A percentile compares a stretch with the other conserved stretches of the same genome.
These are phyloP conservation scores for Diaporthe destruens DNA, from an alignment of 2,329 filamentous ascomycete species.

Conservation along the genomic window DNA sequence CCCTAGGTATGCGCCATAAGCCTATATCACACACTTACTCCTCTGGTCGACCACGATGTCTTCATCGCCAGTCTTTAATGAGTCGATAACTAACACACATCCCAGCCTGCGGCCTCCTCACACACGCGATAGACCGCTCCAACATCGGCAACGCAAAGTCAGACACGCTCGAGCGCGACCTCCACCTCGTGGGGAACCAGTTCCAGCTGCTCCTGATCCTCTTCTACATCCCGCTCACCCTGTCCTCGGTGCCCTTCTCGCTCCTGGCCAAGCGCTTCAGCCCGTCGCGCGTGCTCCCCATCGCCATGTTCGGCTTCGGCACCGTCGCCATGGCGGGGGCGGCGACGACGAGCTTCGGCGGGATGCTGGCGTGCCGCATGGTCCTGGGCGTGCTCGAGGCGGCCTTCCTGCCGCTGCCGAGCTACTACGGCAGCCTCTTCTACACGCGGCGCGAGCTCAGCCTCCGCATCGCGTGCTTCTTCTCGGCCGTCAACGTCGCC, in stretches of 20 bases:
- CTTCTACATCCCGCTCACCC: constrained; percentile 51
- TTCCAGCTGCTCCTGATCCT: constrained; percentile 50
- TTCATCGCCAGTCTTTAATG: neutral
- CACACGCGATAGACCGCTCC: constrained; percentile 47
- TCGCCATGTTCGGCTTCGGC: constrained; percentile 47
- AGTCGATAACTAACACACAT: neutral
- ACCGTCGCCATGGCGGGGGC: constrained; percentile 45
- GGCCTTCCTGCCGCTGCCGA: constrained; percentile 46
- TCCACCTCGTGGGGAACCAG: constrained; percentile 48
- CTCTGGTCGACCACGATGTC: neutral
- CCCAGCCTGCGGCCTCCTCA: constrained; percentile 39
- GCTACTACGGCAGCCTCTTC: constrained; percentile 47
- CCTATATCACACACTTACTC: neutral
- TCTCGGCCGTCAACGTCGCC: constrained; percentile 46
- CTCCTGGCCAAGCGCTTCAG: constrained; percentile 47
- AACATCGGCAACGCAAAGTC: constrained; percentile 51
- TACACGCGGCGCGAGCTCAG: constrained; percentile 45
- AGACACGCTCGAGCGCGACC: constrained; percentile 47
- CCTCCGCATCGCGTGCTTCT: constrained; percentile 38
- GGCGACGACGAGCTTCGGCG: constrained; percentile 44
- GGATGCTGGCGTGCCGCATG: constrained; percentile 45
- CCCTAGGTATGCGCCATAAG: neutral
- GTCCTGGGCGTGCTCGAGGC: constrained; percentile 47
- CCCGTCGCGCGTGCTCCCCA: constrained; percentile 47
- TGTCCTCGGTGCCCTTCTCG: constrained; percentile 47